Conservation (phyloP, 768 basidiomycete genomes). For the Tylopilus vinaceipallidus region DNA sequence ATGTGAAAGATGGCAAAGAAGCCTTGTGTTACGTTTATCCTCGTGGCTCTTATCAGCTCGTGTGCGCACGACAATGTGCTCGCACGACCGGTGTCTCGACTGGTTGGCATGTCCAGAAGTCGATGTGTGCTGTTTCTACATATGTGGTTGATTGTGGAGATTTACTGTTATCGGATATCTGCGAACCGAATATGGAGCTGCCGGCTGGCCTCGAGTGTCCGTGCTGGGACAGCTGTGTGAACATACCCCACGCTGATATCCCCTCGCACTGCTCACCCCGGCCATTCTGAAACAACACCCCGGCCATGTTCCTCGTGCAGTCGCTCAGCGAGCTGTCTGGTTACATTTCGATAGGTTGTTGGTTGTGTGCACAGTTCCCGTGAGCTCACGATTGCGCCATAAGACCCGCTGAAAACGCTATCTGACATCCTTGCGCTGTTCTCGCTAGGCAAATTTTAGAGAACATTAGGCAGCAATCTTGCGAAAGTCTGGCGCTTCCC, state of each 20-base stretch:
- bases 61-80: background rate
- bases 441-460: constrained; percentile 72
- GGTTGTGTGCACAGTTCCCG: constrained; percentile 90
- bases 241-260: constrained; percentile 16
- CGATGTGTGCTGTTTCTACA: too few species aligned
- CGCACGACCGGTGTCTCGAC: background rate
- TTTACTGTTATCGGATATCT: too few species aligned
- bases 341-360: constrained; percentile 69
- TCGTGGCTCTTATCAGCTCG: background rate
- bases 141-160: background rate
- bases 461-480: constrained; percentile 72
- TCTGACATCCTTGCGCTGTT: constrained; percentile 2
- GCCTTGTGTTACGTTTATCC: background rate
- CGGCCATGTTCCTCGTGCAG: constrained; percentile 18
- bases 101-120: background rate
- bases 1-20: background rate
- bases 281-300: background rate
- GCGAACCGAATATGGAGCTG: background rate
- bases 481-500: constrained; percentile 88
- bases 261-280: background rate
- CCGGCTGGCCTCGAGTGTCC: background rate
- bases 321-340: constrained; percentile 64
- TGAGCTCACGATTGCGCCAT: constrained; percentile 41
- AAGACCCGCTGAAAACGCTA: background rate
- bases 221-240: constrained; percentile 11